Base-by-base conservation (phyloP, 2,329 filamentous ascomycete genomes). In the Xylaria sp. region DNA sequence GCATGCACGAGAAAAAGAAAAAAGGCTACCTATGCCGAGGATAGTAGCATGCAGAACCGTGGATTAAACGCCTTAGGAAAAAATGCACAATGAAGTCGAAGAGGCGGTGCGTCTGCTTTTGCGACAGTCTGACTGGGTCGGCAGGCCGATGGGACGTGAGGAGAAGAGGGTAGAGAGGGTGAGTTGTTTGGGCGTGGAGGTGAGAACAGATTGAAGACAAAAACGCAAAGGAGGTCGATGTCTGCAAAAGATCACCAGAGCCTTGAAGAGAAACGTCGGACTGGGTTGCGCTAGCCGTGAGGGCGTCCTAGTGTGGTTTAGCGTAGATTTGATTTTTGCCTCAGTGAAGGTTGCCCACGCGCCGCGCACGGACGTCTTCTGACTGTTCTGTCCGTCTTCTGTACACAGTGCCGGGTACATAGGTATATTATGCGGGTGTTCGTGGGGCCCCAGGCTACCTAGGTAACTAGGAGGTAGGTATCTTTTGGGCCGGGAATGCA, bases 161-260 rank as follows among this genome's bases (percentile, higher is more conserved):
- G 39, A 48, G 22, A 45, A 44, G 44, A 45, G 38, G 24, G 46
- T 37, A 56, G 49, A 40, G 41, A 38, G 50, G 43, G 39, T 39
- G 50, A 34, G 38, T 50, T 58, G 49, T 53, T 55, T 47, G 52
- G 53, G 50, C n/a, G 26, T 45, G 18, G 40, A 38, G 39, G 38
- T 18, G 42, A 29, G 19, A 20, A 21, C 22, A 47, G 38, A 20
- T 41, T 34, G 48, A 56, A 60, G 57, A 53, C 53, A 59, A 66
- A 66, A 66, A 63, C 59, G 61, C 63, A 62, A 66, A 67, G 64
- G 64, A 66, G 64, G 52, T 61, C 56, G 53, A 59, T 51, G 29
- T 34, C 29, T 34, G 56, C 48, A 54, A 40, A 61, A 58, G 56
- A 61, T 54, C 58, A 52, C 44, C 56, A 48, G 44, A 48, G 44